Percentiles rank a stretch among this genome's conserved stretches.
Evolutionary conservation across 2,329 filamentous ascomycete genomes (phyloP).

Genomic region (Elsinoe australis): DNA sequence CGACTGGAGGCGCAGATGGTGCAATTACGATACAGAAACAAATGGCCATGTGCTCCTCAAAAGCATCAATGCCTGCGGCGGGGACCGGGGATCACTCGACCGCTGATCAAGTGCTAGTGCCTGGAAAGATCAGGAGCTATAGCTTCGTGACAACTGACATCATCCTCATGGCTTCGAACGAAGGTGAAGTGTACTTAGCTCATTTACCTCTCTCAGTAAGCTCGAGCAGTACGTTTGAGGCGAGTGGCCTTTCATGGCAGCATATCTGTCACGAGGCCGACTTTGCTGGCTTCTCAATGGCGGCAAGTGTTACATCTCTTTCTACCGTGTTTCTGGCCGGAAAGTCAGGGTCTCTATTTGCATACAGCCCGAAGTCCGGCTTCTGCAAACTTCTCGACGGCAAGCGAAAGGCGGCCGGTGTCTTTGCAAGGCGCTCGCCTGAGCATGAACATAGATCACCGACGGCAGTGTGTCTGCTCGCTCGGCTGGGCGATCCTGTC

Average conservation of each 20-base stretch:
- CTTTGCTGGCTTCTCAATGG: slow-evolving; percentile 43
- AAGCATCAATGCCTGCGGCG: too few relatives aligned
- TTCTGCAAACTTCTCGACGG: slow-evolving; percentile 27
- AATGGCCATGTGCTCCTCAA: too few relatives aligned
- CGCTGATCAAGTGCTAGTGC: too few relatives aligned
- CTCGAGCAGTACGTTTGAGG: not conserved
- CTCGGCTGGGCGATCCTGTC: not conserved
- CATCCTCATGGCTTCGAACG: slow-evolving; percentile 52
- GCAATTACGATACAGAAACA: slow-evolving; percentile 39
- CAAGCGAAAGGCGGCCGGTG: slow-evolving; percentile 35
- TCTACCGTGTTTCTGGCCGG: slow-evolving; percentile 42
- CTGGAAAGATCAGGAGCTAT: slow-evolving; percentile 53
- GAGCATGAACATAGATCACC: not conserved
- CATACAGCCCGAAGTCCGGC: slow-evolving; percentile 27
- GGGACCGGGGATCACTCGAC: too few relatives aligned
- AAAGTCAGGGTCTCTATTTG: slow-evolving; percentile 37
- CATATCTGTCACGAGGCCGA: slow-evolving; percentile 31
- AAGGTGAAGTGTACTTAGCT: slow-evolving; percentile 44
- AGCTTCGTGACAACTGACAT: slow-evolving; percentile 50
- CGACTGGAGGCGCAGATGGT: slow-evolving; percentile 81
- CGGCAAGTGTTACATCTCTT: slow-evolving; percentile 32
- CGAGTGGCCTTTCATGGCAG: slow-evolving; percentile 22
- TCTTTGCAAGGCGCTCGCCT: slow-evolving; percentile 27
- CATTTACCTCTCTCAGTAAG: slow-evolving; percentile 34
- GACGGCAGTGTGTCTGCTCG: slow-evolving; percentile 1